A percentile compares a stretch with the other conserved stretches of the same genome.
Conservation (phyloP, 1,284 basidiomycete species). For the Fomitopsis pinicola region DNA sequence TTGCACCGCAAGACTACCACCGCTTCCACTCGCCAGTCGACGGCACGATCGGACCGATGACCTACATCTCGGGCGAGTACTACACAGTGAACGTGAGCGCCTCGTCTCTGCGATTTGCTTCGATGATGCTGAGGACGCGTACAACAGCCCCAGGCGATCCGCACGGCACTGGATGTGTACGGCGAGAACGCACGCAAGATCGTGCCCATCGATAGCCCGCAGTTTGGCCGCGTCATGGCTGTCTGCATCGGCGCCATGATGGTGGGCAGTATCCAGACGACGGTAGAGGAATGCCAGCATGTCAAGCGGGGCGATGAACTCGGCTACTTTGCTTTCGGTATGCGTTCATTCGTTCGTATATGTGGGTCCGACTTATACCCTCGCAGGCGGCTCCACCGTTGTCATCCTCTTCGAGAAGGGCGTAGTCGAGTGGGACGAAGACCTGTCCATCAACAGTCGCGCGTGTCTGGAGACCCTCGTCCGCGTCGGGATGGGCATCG, state of each 20-base stretch:
- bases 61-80: slow-evolving; percentile 81
- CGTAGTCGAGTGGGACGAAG: slow-evolving; percentile 84
- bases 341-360: slow-evolving; percentile 19
- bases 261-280: slow-evolving; percentile 87
- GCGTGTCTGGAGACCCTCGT: slow-evolving; percentile 86
- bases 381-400: slow-evolving; percentile 84
- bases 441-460: slow-evolving; percentile 80
- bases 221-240: slow-evolving; percentile 86
- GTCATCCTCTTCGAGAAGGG: slow-evolving; percentile 85
- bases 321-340: slow-evolving; percentile 91
- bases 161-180: slow-evolving; percentile 86
- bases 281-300: slow-evolving; percentile 77
- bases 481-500: slow-evolving; percentile 83
- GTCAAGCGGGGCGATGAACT: slow-evolving; percentile 86
- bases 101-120: neutral
- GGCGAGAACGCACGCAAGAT: slow-evolving; percentile 92
- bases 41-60: slow-evolving; percentile 79
- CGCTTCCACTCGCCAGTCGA: slow-evolving; percentile 93
- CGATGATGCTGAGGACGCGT: slow-evolving; percentile 56
- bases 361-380: neutral
- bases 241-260: slow-evolving; percentile 93
- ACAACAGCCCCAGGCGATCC: slow-evolving; percentile 76
- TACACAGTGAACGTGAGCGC: slow-evolving; percentile 83
- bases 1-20: slow-evolving; percentile 97
- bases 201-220: slow-evolving; percentile 81